phyloP scores from a whole-genome alignment of 2,329 filamentous ascomycete genomes.

The Xylariales sp. region DNA sequence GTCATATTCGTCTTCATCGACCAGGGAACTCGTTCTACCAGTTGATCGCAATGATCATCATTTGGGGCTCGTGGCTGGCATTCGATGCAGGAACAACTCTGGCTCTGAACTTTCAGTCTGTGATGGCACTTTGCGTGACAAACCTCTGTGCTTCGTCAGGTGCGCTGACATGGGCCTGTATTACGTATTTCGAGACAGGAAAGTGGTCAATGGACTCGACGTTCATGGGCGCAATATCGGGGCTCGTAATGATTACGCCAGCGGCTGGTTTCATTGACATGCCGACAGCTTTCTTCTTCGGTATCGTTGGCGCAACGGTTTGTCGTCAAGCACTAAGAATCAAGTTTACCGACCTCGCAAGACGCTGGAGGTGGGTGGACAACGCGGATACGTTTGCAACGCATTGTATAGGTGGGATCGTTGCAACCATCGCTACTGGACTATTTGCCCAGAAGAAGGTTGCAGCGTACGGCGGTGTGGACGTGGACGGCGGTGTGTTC shows the following conservation, averaged over 20 bases:
- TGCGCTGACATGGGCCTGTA: slow-evolving; percentile 40
- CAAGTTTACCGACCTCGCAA: slow-evolving; percentile 45
- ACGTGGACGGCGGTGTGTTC: slow-evolving; percentile 45
- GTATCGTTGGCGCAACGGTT: slow-evolving; percentile 39
- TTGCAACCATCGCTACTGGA: slow-evolving; percentile 46
- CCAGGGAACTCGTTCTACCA: slow-evolving; percentile 32
- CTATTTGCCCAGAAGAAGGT: slow-evolving; percentile 46
- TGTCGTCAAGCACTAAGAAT: slow-evolving; percentile 48
- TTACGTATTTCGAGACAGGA: slow-evolving; percentile 34
- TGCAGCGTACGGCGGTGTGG: slow-evolving; percentile 44
- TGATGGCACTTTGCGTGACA: slow-evolving; percentile 45
- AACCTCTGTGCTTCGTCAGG: slow-evolving; percentile 44
- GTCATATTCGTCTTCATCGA: slow-evolving; percentile 13
- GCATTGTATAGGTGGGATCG: slow-evolving; percentile 46
- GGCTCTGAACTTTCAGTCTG: slow-evolving; percentile 42
- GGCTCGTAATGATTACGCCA: slow-evolving; percentile 48
- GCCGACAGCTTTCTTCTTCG: slow-evolving; percentile 43
- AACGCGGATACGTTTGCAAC: slow-evolving; percentile 52
- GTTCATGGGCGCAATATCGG: slow-evolving; percentile 49
- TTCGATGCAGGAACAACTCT: slow-evolving; percentile 47
- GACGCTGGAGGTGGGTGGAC: slow-evolving; percentile 46
- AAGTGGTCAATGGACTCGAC: slow-evolving; percentile 43
- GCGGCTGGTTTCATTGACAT: slow-evolving; percentile 42
- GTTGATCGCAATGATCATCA: slow-evolving; percentile 42
- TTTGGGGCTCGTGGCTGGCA: slow-evolving; percentile 47